Evolutionary conservation across 495 filamentous ascomycete species (phyloP).

Genomic region (Filosporella fistucella): DNA sequence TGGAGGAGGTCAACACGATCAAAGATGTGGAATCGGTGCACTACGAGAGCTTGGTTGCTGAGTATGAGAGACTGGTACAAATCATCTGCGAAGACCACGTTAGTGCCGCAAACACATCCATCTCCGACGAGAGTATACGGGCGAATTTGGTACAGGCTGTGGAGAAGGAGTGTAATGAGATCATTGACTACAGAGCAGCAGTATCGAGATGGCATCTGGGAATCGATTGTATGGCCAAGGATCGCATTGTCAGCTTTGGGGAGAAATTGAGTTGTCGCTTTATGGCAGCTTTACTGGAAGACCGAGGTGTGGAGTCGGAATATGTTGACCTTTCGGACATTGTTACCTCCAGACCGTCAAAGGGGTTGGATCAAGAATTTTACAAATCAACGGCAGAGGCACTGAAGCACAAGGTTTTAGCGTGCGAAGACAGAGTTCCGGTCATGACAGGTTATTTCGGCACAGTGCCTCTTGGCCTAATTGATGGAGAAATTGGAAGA

Average conservation of each 20-base stretch:
- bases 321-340: conserved; percentile 83
- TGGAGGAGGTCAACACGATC: conserved; percentile 64
- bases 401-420: conserved; percentile 62
- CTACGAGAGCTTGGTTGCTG: conserved; percentile 59
- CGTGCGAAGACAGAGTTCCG: conserved; percentile 67
- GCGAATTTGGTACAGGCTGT: conserved; percentile 55
- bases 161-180: conserved; percentile 63
- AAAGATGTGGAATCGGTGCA: conserved; percentile 55
- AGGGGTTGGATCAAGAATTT: conserved; percentile 71
- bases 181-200: conserved; percentile 49
- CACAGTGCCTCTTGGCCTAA: conserved; percentile 72
- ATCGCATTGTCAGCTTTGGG: conserved; percentile 86
- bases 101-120: conserved; percentile 55
- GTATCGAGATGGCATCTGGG: conserved; percentile 57
- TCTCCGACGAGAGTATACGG: conserved; percentile 57
- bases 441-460: conserved; percentile 87
- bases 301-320: conserved; percentile 72
- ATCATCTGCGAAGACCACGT: conserved; percentile 74
- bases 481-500: conserved; percentile 72
- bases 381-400: conserved; percentile 64
- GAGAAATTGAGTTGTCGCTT: conserved; percentile 91
- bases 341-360: conserved; percentile 54
- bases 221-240: conserved; percentile 76
- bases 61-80: conserved; percentile 66
- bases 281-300: conserved; percentile 76